Evolutionary conservation across 495 filamentous ascomycete genomes (phyloP), one percentile per base, ranked within the genome.

Genomic region (Barbatosphaeria neglecta): DNA sequence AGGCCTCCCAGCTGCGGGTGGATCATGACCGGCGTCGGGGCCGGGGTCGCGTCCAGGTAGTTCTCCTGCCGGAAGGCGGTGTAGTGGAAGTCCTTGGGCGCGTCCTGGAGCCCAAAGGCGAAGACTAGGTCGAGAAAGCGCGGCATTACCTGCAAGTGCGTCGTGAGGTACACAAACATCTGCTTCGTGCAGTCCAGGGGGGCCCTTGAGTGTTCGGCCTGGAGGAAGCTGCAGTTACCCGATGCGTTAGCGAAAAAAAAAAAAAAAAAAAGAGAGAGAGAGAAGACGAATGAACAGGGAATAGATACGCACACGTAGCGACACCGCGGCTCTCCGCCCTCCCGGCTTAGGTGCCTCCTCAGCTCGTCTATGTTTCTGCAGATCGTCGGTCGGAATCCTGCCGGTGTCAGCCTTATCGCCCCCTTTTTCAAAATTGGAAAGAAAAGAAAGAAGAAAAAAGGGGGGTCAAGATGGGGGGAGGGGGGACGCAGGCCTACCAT

Each of bases 61-160:
- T 47, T 25, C 17, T 50, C 51, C 27, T 46, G 47, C 8, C 47
- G 39, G 19, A 50, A 50, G 6, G 41, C 24, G 22, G 38, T 39
- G 22, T 35, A 45, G n/a, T 51, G 45, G 37, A 62, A 63, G 47
- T 68, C 47, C 18, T 15, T 16, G 1, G 25, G 40, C 31, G 61
- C 42, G 16, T 57, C 37, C 49, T 69, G 66, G 41, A 45, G 46
- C 3, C 70, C 69, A 52, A 71, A 70, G 6, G 60, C 53, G 25
- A 68, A 66, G 1, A 72, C n/a, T 31, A 67, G 61, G 28, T 71
- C 68, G 0, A 72, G 24, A 47, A 68, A 71, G 10, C 51, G 49
- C 3, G 66, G 57, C 52, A 67, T 64, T 1, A 69, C 64, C 56
- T 71, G 67, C 44, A 68, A 59, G 44, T 63, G 59, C 2, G 62